Evolutionary conservation across 768 basidiomycete species (phyloP).

Genomic region (Lyophyllum atratum): DNA sequence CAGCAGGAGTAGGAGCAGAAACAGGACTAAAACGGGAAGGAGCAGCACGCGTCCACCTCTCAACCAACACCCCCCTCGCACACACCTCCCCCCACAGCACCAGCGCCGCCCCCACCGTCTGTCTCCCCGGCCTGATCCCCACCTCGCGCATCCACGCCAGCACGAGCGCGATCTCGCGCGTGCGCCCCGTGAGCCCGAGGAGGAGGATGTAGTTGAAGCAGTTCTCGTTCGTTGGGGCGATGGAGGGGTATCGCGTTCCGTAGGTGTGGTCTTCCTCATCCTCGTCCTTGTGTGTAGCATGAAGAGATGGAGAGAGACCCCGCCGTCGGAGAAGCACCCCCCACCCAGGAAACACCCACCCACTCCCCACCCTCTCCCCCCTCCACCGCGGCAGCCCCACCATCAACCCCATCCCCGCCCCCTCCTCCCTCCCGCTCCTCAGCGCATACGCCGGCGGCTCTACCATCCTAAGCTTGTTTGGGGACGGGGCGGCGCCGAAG

Average conservation of each 20-base stretch:
- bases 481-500: slow-evolving; percentile 47
- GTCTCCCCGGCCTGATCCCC: slow-evolving; percentile 48
- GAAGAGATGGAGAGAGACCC: not conserved
- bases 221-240: slow-evolving; percentile 48
- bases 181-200: slow-evolving; percentile 50
- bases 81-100: slow-evolving; percentile 76
- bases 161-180: slow-evolving; percentile 62
- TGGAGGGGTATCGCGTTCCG: slow-evolving; percentile 22
- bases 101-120: slow-evolving; percentile 61
- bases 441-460: slow-evolving; percentile 31
- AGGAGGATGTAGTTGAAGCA: slow-evolving; percentile 64
- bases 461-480: slow-evolving; percentile 26
- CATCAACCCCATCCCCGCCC: slow-evolving; percentile 6
- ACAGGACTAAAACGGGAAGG: no score
- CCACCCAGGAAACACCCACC: slow-evolving; percentile 7
- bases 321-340: slow-evolving; percentile 4
- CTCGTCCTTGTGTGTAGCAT: not conserved
- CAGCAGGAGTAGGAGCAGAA: no score
- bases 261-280: not conserved
- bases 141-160: slow-evolving; percentile 77
- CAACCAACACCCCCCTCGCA: slow-evolving; percentile 39
- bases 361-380: slow-evolving; percentile 5
- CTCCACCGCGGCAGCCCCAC: slow-evolving; percentile 13
- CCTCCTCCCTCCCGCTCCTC: not conserved
- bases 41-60: slow-evolving; percentile 38